Percentiles rank a stretch among this genome's conserved stretches.
phyloP scores from a whole-genome alignment of 108 stramenopile genomes.

The Skeletonema marinoi region DNA sequence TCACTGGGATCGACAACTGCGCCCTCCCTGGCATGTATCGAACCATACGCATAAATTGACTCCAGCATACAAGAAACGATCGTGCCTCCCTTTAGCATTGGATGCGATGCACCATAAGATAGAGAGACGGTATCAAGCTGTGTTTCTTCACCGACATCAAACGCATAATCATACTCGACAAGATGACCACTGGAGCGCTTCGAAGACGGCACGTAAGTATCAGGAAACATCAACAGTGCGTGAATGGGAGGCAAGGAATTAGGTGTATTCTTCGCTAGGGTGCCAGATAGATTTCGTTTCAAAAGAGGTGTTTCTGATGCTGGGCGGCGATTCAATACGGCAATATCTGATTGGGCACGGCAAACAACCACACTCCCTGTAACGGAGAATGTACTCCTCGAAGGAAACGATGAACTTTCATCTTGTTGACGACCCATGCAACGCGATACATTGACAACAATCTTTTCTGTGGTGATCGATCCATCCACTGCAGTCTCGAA shows the following conservation, averaged over 20 bases:
- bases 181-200: conserved; percentile 50
- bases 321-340: conserved; percentile 31
- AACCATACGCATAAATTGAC: conserved; percentile 81
- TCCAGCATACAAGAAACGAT: conserved; percentile 84
- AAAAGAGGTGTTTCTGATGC: neutral
- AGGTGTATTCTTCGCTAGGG: conserved; percentile 36
- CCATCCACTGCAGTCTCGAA: conserved; percentile 74
- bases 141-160: conserved; percentile 78
- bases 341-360: conserved; percentile 48
- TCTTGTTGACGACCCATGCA: conserved; percentile 63
- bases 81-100: conserved; percentile 85
- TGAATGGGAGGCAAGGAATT: conserved; percentile 70
- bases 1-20: conserved; percentile 79
- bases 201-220: conserved; percentile 45
- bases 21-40: conserved; percentile 75
- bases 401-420: conserved; percentile 16
- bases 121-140: conserved; percentile 78
- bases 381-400: conserved; percentile 54
- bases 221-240: conserved; percentile 74
- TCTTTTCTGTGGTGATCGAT: conserved; percentile 55
- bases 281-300: conserved; percentile 16
- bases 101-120: conserved; percentile 82
- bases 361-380: conserved; percentile 79
- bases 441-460: conserved; percentile 63
- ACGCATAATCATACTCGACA: conserved; percentile 82